A percentile compares a stretch with the other conserved stretches of the same genome.
Evolutionary conservation across 768 basidiomycete genomes (phyloP).

Genomic region (Porphyrellus cyaneotinctus): DNA sequence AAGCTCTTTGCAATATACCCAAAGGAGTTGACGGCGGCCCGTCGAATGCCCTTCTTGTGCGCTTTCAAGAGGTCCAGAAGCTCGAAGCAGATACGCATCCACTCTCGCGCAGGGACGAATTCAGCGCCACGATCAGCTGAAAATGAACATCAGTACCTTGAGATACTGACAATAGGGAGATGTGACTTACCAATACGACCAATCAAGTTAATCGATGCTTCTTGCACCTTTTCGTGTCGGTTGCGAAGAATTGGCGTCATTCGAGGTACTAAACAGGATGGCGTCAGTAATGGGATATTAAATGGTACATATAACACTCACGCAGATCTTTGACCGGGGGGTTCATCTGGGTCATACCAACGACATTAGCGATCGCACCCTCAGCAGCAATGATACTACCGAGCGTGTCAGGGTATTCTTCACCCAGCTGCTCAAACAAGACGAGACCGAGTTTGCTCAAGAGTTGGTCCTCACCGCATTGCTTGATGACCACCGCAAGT

Average conservation of each 20-base stretch:
- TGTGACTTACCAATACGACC: constrained; percentile 74
- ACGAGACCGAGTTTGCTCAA: constrained; percentile 95
- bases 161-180: background rate
- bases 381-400: constrained; percentile 99
- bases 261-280: constrained; percentile 70
- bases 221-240: constrained; percentile 98
- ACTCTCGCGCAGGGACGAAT: constrained; percentile 96
- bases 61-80: constrained; percentile 95
- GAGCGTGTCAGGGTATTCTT: constrained; percentile 98
- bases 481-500: constrained; percentile 96
- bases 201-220: constrained; percentile 98
- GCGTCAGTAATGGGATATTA: background rate
- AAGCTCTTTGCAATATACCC: constrained; percentile 99
- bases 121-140: constrained; percentile 96
- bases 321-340: constrained; percentile 98
- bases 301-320: constrained; percentile 44
- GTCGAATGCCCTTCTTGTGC: constrained; percentile 98
- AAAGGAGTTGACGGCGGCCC: constrained; percentile 98
- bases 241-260: constrained; percentile 99
- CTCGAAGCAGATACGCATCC: constrained; percentile 99
- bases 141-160: background rate
- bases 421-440: constrained; percentile 96
- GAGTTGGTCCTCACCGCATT: constrained; percentile 94
- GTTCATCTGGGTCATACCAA: constrained; percentile 99
- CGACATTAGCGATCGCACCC: constrained; percentile 98